Base-by-base conservation (phyloP, 1,284 basidiomycete genomes). In the Marasmius oreades region DNA sequence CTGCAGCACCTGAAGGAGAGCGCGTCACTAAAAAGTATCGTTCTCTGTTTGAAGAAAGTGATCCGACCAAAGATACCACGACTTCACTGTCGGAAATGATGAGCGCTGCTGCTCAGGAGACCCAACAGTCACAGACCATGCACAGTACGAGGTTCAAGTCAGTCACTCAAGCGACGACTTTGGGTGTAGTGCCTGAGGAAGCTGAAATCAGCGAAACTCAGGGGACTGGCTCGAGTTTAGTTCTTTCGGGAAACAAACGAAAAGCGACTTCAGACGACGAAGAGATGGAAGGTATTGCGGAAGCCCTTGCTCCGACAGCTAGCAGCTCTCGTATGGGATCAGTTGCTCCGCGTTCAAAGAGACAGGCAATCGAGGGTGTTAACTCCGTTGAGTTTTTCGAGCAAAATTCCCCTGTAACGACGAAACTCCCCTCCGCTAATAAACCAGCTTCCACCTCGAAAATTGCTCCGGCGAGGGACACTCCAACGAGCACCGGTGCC, bases 121-220 rank as follows among this genome's bases (percentile, higher is more conserved):
- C 51, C 28, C 23, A 23, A 24, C 31, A n/a, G 23, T 50, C 47
- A 16, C 42, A 47, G 43, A 54, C 42, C 18, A 39, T 42, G 42
- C 6, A 34, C 36, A 44, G 36, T 5, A n/a, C 36, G 11, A 39
- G 4, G 36, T 8, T 22, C 14, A 42, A 16, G n/a, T 20, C 20
- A 3, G 52, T 18, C 16, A 59, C 55, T 5, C 57, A 37, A 22
- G n/a, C 48, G 16, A 50, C 23, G 2, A 16, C 51, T 20, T 68
- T 84, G 12, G 67, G 63, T 11, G 69, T 67, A 7, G 73, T 85
- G 23, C 68, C 69, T 12, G 82, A 87, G 64, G 85, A 86, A 61
- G 79, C 84, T 56, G 85, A 85, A 57, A 81, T 80, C 57, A 67
- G 66, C 5, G 68, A 69, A 52, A 58, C 62, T 5, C 54, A 55